Evolutionary conservation across 441 rosid genomes (phyloP).

Genomic region (Gossypium gossypioides): DNA sequence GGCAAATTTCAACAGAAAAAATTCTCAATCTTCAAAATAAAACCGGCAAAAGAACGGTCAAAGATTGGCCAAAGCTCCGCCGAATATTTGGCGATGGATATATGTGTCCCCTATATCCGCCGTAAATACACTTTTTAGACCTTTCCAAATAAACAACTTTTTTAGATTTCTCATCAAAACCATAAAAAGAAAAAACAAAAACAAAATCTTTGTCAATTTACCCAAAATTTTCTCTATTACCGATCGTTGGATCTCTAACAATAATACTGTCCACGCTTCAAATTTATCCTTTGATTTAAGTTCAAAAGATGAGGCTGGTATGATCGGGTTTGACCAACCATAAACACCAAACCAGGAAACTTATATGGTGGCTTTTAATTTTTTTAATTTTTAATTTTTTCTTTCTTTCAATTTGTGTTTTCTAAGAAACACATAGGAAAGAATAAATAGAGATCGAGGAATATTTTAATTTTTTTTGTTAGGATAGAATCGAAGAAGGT

Average conservation of each 20-base stretch:
- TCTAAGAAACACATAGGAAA: constrained; percentile 5
- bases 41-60: constrained; percentile 8
- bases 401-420: background rate
- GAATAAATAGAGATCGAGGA: background rate
- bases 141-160: background rate
- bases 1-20: no score
- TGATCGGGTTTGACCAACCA: constrained; percentile 43
- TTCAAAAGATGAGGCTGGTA: constrained; percentile 27
- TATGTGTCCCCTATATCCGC: constrained; percentile 16
- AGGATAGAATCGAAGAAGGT: constrained; percentile 13
- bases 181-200: background rate
- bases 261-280: constrained; percentile 17
- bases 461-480: background rate
- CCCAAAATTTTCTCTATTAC: background rate
- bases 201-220: background rate
- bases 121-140: background rate
- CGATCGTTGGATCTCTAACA: constrained; percentile 27
- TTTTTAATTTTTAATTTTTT: background rate
- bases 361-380: constrained; percentile 9
- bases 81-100: constrained; percentile 23
- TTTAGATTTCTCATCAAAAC: background rate
- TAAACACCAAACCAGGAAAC: constrained; percentile 13
- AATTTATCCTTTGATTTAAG: constrained; percentile 29
- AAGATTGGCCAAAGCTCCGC: constrained; percentile 14
- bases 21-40: constrained; percentile 3